phyloP scores from a whole-genome alignment of 2,329 filamentous ascomycete genomes.

The Pseudophaeomoniella oleicola region DNA sequence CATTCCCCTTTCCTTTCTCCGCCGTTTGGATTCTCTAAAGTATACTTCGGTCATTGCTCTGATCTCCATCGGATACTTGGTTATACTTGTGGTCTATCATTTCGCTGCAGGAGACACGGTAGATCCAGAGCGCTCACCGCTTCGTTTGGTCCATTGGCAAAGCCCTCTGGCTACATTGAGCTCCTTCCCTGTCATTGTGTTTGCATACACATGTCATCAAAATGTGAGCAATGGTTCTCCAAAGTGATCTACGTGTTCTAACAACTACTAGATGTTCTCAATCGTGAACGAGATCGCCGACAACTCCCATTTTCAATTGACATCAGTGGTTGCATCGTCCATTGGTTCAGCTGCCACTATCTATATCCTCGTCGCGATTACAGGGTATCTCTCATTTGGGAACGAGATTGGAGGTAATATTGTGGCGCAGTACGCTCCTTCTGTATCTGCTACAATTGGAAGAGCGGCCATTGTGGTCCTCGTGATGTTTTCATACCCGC shows the following conservation, averaged over 20 bases:
- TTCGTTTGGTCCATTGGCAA: slow-evolving; percentile 65
- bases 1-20: slow-evolving; percentile 84
- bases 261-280: slow-evolving; percentile 72
- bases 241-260: not conserved
- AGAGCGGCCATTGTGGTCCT: slow-evolving; percentile 91
- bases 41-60: slow-evolving; percentile 90
- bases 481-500: slow-evolving; percentile 89
- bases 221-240: slow-evolving; percentile 35
- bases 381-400: slow-evolving; percentile 90
- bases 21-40: slow-evolving; percentile 85
- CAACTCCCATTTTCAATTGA: slow-evolving; percentile 64
- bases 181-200: slow-evolving; percentile 86
- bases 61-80: slow-evolving; percentile 84
- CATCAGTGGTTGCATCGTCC: slow-evolving; percentile 64
- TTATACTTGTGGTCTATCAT: slow-evolving; percentile 85
- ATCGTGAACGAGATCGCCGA: slow-evolving; percentile 90
- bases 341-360: slow-evolving; percentile 79
- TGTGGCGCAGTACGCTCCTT: slow-evolving; percentile 72
- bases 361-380: slow-evolving; percentile 85
- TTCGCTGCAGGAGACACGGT: slow-evolving; percentile 66
- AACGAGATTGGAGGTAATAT: slow-evolving; percentile 85
- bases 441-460: slow-evolving; percentile 74
- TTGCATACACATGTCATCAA: slow-evolving; percentile 98
- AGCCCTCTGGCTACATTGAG: slow-evolving; percentile 66
- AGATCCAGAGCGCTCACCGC: slow-evolving; percentile 41